Base-by-base conservation (phyloP, 148 eudicot genomes). In the Camellia granthamiana region DNA sequence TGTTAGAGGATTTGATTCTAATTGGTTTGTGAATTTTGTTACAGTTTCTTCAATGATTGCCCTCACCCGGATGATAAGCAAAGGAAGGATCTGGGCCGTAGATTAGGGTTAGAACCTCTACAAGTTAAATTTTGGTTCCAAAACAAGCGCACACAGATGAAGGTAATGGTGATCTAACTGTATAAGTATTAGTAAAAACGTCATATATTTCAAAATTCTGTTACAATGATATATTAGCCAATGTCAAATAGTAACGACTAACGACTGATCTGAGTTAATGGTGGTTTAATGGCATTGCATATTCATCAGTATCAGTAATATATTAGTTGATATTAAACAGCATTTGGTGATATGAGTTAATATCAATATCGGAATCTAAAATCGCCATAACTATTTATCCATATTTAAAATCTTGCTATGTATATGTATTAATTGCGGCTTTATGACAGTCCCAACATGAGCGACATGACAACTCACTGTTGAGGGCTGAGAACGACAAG, bases 61-160 rank as follows among this genome's bases (percentile, higher is more conserved):
- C 99, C 99, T 74, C 99, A 97, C 69, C 99, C 99, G 0, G 99
- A 97, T 84, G 99, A 97, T 77, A 97, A 97, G 84, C 99, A 97
- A 90, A 89, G 99, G 88, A 97, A 97, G 81, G 99, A 97, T 80
- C 86, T 97, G 77, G 97, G 98, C 51, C 89, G 97, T 63, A 79
- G 96, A 75, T 84, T 97, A 79, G 72, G 70, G 46, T 82, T 97
- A 77, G 99, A 91, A 83, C 98, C 99, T 71, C 82, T 97, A 85
- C 99, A 97, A 88, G 89, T 97, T 49, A 97, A 97, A 81, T 97
- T 97, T 85, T 97, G 99, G 99, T 97, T 97, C 80, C 99, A 97
- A 83, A 97, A 97, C 84, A 97, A 97, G 86, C 97, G 99, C 56
- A 97, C 99, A 42, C 99, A 97, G 83, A 91, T 97, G 98, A 97